A percentile compares a stretch with the other conserved stretches of the same genome.
Conservation (phyloP, 2,329 filamentous ascomycete species). For the Hypomyces perniciosus region DNA sequence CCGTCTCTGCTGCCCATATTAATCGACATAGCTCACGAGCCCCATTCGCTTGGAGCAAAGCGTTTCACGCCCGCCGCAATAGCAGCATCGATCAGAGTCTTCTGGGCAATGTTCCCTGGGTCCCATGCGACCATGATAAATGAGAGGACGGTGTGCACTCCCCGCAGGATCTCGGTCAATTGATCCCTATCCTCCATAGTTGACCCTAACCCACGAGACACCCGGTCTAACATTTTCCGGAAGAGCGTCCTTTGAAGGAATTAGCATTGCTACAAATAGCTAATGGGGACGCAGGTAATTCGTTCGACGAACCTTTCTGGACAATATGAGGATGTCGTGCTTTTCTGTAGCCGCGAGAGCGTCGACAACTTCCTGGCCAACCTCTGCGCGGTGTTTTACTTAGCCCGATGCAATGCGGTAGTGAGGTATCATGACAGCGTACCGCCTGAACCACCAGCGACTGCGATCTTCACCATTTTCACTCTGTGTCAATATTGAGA, state of each 20-base stretch:
- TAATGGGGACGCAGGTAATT: too few species aligned
- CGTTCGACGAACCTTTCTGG: conserved; percentile 34
- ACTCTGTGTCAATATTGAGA: too few species aligned
- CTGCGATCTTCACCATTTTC: conserved; percentile 22
- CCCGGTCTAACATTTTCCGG: conserved; percentile 13
- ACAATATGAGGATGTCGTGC: conserved; percentile 48
- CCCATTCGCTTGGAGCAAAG: conserved; percentile 57
- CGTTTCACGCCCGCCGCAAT: conserved; percentile 52
- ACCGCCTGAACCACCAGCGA: conserved; percentile 20
- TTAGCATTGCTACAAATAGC: background rate
- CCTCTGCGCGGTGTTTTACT: conserved; percentile 32
- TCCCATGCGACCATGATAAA: conserved; percentile 37
- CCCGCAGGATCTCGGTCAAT: conserved; percentile 35
- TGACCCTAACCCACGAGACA: conserved; percentile 35
- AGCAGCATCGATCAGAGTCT: conserved; percentile 49
- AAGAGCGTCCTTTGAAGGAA: background rate
- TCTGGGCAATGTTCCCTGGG: conserved; percentile 27
- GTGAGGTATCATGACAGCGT: background rate
- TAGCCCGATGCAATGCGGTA: background rate
- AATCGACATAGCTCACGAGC: conserved; percentile 26
- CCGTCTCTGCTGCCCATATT: conserved; percentile 8
- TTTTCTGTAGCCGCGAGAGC: conserved; percentile 40
- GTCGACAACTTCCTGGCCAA: conserved; percentile 48
- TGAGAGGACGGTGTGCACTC: conserved; percentile 47
- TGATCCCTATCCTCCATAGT: conserved; percentile 34